phyloP scores from a whole-genome alignment of 2,329 filamentous ascomycete species.

The Fusarium transvaalense region DNA sequence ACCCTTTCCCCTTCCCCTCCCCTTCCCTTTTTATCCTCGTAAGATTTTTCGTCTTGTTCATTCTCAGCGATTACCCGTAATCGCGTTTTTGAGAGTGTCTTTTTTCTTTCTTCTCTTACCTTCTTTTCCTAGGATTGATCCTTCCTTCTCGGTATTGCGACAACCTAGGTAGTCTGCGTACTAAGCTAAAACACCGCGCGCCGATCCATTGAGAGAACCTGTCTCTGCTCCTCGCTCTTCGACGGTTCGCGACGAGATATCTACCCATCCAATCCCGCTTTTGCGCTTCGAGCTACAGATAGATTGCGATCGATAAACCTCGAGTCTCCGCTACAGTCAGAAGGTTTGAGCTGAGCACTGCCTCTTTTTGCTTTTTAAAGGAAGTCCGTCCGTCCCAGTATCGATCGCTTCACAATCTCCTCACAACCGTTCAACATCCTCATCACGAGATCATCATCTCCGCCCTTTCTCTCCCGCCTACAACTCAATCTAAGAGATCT shows the following conservation, averaged over 20 bases:
- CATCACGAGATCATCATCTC: slow-evolving; percentile 51
- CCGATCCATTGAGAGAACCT: slow-evolving; percentile 32
- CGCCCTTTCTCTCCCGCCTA: slow-evolving; percentile 51
- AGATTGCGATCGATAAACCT: slow-evolving; percentile 45
- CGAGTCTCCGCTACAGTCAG: slow-evolving; percentile 43
- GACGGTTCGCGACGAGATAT: slow-evolving; percentile 41
- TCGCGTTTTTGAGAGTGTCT: slow-evolving; percentile 28
- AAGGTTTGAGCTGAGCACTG: slow-evolving; percentile 57
- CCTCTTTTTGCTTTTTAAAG: slow-evolving; percentile 55
- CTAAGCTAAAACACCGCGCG: slow-evolving; percentile 37
- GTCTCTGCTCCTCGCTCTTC: slow-evolving; percentile 25
- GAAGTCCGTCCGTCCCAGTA: slow-evolving; percentile 53
- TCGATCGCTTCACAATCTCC: slow-evolving; percentile 56
- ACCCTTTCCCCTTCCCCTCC: slow-evolving; percentile 34
- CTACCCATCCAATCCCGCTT: slow-evolving; percentile 14
- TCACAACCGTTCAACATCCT: slow-evolving; percentile 50
- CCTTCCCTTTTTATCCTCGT: slow-evolving; percentile 34
- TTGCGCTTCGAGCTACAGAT: slow-evolving; percentile 31
- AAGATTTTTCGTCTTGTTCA: slow-evolving; percentile 42
- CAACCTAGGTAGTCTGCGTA: slow-evolving; percentile 25
- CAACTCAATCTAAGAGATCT: slow-evolving; percentile 49
- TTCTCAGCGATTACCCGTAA: slow-evolving; percentile 38
- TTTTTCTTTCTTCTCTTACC: slow-evolving; percentile 21
- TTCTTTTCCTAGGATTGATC: slow-evolving; percentile 37
- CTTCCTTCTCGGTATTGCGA: slow-evolving; percentile 35